A percentile compares a stretch with the other conserved stretches of the same genome.
Conservation (phyloP, 2,329 filamentous ascomycete genomes). For the Pseudonectria foliicola region DNA sequence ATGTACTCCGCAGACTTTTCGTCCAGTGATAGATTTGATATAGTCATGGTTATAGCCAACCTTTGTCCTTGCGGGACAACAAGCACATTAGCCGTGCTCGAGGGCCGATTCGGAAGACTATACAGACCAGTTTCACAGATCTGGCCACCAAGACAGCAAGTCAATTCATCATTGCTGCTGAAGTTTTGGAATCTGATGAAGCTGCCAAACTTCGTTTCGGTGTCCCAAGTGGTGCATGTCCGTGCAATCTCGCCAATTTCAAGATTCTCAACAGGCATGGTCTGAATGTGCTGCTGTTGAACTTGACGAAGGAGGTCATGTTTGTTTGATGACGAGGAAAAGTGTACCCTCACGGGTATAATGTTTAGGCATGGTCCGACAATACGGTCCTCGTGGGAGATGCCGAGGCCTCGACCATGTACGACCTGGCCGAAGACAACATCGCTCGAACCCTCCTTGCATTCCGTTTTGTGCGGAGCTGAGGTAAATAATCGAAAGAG, state of each 20-base stretch:
- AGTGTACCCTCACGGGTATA: conserved; percentile 1
- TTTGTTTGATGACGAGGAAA: neutral
- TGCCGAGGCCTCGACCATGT: conserved; percentile 1
- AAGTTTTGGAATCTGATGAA: conserved; percentile 2
- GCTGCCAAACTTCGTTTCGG: conserved; percentile 1
- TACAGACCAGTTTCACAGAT: conserved; percentile 1
- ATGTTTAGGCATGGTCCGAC: conserved; percentile 3
- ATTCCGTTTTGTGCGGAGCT: conserved; percentile 3
- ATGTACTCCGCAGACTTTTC: conserved; percentile 1
- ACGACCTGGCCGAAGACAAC: conserved; percentile 3
- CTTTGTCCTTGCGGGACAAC: neutral
- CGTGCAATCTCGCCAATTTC: neutral
- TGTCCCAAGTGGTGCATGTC: conserved; percentile 1
- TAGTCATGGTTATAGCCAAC: conserved; percentile 1
- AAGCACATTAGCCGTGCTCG: conserved; percentile 1
- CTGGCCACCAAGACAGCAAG: conserved; percentile 1
- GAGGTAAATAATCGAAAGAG: neutral
- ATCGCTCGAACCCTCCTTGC: neutral
- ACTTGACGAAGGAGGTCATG: conserved; percentile 1
- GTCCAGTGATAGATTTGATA: neutral
- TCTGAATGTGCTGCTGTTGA: conserved; percentile 2
- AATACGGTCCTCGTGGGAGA: conserved; percentile 2
- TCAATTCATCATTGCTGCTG: neutral
- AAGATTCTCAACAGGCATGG: conserved; percentile 1
- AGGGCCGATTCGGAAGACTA: conserved; percentile 1